Evolutionary conservation across 768 basidiomycete genomes (phyloP).

Genomic region (Pulveroboletus sp.): DNA sequence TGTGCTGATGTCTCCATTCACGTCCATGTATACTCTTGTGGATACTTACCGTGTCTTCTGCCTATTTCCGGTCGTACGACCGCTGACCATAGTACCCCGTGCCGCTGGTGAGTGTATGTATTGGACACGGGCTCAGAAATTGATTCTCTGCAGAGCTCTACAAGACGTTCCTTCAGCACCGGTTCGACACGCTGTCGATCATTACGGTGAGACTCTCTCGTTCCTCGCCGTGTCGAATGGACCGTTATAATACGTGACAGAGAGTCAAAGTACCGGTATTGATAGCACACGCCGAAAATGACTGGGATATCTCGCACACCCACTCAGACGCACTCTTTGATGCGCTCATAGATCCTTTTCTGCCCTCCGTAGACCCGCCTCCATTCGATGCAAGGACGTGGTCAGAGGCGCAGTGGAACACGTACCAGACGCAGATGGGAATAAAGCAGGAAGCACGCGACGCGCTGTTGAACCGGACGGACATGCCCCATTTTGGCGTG

Average conservation of each 20-base stretch:
- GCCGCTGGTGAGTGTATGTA: constrained; percentile 49
- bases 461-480: constrained; percentile 40
- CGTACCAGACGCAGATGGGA: constrained; percentile 36
- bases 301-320: constrained; percentile 64
- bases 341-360: constrained; percentile 55
- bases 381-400: constrained; percentile 25
- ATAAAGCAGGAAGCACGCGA: constrained; percentile 39
- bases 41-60: constrained; percentile 52
- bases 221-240: not conserved
- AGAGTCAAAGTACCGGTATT: constrained; percentile 63
- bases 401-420: constrained; percentile 42
- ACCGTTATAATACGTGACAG: constrained; percentile 32
- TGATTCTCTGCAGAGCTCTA: constrained; percentile 42
- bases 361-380: constrained; percentile 46
- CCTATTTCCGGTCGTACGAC: constrained; percentile 65
- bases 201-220: constrained; percentile 46
- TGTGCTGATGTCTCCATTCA: constrained; percentile 56
- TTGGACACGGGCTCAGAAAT: not conserved
- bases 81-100: constrained; percentile 58
- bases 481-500: constrained; percentile 46
- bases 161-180: constrained; percentile 48
- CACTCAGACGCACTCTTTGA: constrained; percentile 71
- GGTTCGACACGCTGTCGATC: constrained; percentile 58
- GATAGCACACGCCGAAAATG: constrained; percentile 71
- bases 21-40: constrained; percentile 53